Evolutionary conservation across 495 filamentous ascomycete genomes (phyloP).

Genomic region (Astrothelium macrocarpum): DNA sequence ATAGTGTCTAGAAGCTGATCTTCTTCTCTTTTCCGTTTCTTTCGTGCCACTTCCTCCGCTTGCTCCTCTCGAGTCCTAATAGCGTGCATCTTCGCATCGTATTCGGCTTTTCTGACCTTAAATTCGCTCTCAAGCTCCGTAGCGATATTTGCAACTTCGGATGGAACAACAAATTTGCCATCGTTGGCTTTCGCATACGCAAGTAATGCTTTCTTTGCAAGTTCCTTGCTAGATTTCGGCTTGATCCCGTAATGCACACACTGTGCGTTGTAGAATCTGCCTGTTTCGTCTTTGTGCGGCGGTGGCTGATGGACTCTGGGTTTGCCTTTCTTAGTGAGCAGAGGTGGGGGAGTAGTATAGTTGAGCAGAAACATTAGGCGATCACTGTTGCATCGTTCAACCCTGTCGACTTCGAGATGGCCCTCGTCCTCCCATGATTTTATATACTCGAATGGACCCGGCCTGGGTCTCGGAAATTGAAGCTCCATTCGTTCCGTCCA

Average conservation of each 20-base stretch:
- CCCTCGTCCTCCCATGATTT: not conserved
- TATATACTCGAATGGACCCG: not conserved
- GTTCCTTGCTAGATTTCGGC: not conserved
- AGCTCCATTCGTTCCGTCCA: not conserved
- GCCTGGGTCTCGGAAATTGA: not conserved
- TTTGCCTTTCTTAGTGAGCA: not conserved
- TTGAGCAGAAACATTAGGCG: constrained; percentile 1
- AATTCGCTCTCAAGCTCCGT: not conserved
- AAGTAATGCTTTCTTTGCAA: not conserved
- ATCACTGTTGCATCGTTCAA: not conserved
- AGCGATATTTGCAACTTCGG: not conserved
- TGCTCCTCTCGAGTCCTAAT: not conserved
- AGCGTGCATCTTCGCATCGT: not conserved
- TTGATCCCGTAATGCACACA: not conserved
- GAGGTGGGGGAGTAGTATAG: not conserved
- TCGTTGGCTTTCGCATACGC: constrained; percentile 1
- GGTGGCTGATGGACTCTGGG: constrained; percentile 1
- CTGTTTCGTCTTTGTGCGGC: constrained; percentile 1
- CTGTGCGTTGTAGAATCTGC: not conserved
- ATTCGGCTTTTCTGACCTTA: not conserved
- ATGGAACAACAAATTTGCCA: not conserved
- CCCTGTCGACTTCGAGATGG: not conserved
- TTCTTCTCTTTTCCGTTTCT: constrained; percentile 4
- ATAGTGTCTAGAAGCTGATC: not conserved
- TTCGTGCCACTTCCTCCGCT: constrained; percentile 3